These are phyloP conservation scores for Rhodotorula sp. DNA, from an alignment of 1,284 basidiomycete species.

Conservation along the genomic window DNA sequence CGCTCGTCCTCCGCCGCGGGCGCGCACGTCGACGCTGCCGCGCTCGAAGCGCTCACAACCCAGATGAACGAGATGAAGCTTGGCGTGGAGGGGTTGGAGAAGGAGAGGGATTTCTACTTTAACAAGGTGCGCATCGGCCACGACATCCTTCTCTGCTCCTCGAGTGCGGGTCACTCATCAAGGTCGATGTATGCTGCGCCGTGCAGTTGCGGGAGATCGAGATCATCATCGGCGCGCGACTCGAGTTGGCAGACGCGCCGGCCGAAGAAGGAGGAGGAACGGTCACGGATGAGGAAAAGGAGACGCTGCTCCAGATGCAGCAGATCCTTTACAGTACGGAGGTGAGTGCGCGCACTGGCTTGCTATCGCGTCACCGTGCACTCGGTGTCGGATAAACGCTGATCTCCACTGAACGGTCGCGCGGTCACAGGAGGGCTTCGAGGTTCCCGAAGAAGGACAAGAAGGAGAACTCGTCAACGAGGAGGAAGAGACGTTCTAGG, in stretches of 20 bases:
- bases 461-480: slow-evolving; percentile 45
- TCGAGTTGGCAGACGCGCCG: slow-evolving; percentile 41
- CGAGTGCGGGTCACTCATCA: too few relatives aligned
- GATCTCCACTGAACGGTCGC: neutral
- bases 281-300: slow-evolving; percentile 59
- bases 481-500: slow-evolving; percentile 45
- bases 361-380: too few relatives aligned
- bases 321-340: slow-evolving; percentile 93
- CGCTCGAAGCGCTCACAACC: slow-evolving; percentile 62
- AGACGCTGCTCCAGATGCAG: slow-evolving; percentile 78
- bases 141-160: neutral
- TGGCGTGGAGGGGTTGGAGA: slow-evolving; percentile 68
- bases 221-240: slow-evolving; percentile 65
- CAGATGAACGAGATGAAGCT: slow-evolving; percentile 80
- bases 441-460: slow-evolving; percentile 60
- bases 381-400: neutral
- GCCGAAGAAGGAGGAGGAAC: slow-evolving; percentile 33
- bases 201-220: slow-evolving; percentile 87
- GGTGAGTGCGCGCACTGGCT: slow-evolving; percentile 60
- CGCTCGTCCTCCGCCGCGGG: slow-evolving; percentile 7
- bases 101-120: slow-evolving; percentile 83
- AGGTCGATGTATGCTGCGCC: neutral
- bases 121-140: slow-evolving; percentile 66
- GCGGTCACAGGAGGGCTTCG: slow-evolving; percentile 61
- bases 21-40: slow-evolving; percentile 42